Evolutionary conservation across 257 asterid genomes (phyloP).

Genomic region (Thymus mandschuricus): DNA sequence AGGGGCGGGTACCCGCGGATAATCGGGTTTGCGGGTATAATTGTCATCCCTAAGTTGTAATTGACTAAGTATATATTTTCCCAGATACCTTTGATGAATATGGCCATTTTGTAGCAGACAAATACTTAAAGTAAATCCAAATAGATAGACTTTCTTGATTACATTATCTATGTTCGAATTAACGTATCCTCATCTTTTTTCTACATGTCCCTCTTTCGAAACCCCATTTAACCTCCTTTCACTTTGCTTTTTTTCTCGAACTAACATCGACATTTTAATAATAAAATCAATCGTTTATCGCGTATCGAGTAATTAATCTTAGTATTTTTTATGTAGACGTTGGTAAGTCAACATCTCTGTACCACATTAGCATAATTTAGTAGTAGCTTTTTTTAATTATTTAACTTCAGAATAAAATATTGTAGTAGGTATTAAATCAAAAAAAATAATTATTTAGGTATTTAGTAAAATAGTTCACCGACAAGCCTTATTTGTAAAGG

Average conservation of each 20-base stretch:
- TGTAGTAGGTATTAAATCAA: not conserved
- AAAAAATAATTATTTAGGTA: constrained; percentile 24
- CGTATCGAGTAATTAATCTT: too few species aligned
- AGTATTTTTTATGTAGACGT: too few species aligned
- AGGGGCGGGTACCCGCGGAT: too few species aligned
- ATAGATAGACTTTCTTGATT: constrained; percentile 6
- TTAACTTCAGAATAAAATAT: not conserved
- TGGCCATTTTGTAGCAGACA: constrained; percentile 21
- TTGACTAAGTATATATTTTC: not conserved
- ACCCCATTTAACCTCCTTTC: not conserved
- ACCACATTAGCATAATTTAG: too few species aligned
- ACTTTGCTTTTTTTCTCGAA: too few species aligned
- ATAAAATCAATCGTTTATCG: too few species aligned
- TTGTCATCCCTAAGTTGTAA: too few species aligned
- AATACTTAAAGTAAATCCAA: not conserved
- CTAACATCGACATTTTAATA: too few species aligned
- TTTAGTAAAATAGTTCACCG: constrained; percentile 14
- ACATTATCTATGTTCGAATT: not conserved
- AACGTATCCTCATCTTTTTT: not conserved
- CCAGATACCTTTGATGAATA: not conserved
- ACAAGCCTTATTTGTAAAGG: constrained; percentile 33
- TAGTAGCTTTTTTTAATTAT: too few species aligned
- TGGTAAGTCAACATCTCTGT: too few species aligned
- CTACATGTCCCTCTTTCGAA: not conserved
- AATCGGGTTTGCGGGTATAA: too few species aligned